Evolutionary conservation across 1,139 yeast genomes (phyloP).

Genomic region (Kodamaea ohmeri): DNA sequence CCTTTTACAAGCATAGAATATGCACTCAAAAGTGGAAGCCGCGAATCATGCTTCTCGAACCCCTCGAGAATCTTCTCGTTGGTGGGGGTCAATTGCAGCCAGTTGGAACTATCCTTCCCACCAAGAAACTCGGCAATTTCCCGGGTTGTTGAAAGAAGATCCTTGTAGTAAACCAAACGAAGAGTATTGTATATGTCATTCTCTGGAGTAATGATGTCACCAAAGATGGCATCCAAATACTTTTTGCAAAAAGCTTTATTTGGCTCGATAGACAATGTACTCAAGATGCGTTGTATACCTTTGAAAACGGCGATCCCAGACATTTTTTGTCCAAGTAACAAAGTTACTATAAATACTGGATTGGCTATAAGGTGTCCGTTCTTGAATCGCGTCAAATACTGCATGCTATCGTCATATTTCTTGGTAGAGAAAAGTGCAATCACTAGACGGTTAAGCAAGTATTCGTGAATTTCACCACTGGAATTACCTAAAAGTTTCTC

Average conservation of each 20-base stretch:
- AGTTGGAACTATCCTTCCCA: conserved; percentile 13
- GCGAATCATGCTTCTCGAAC: conserved; percentile 1
- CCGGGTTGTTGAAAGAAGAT: conserved; percentile 3
- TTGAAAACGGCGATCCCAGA: conserved; percentile 5
- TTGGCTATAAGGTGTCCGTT: conserved; percentile 16
- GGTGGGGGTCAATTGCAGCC: conserved; percentile 8
- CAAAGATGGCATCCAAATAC: conserved; percentile 14
- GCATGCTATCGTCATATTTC: conserved; percentile 11
- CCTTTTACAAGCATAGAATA: conserved; percentile 14
- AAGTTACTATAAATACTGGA: conserved; percentile 17
- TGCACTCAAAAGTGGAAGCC: conserved; percentile 9
- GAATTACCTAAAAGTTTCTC: conserved; percentile 11
- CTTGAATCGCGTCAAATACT: conserved; percentile 15
- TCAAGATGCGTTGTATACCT: conserved; percentile 10
- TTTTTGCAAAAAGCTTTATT: conserved; percentile 7
- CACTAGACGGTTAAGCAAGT: conserved; percentile 14
- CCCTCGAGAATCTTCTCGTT: conserved; percentile 11
- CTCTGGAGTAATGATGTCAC: conserved; percentile 8
- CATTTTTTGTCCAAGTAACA: conserved; percentile 9
- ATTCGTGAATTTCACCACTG: conserved; percentile 14
- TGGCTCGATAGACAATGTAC: conserved; percentile 4
- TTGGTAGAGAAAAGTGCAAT: conserved; percentile 11
- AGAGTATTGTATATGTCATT: conserved; percentile 6
- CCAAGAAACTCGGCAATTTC: conserved; percentile 7
- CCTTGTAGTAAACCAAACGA: conserved; percentile 11